Conservation (phyloP, 495 filamentous ascomycete genomes). For the Platismatia glauca region DNA sequence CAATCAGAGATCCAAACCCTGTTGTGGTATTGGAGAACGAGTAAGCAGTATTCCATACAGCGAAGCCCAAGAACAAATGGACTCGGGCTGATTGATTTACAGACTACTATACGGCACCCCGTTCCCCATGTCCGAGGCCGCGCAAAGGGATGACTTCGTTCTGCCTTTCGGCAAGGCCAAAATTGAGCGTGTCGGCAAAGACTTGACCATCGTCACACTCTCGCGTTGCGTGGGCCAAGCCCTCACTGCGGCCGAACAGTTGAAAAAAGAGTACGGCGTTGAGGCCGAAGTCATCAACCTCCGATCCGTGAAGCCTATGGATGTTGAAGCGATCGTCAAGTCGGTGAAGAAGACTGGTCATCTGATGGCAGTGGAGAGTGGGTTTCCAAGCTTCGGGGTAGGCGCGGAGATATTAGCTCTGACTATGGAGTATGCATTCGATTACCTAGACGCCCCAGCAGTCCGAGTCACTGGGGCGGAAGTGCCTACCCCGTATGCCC, state of each 20-base stretch:
- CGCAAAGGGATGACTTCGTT: conserved; percentile 92
- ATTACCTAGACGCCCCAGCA: conserved; percentile 89
- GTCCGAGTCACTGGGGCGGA: conserved; percentile 91
- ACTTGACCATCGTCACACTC: conserved; percentile 88
- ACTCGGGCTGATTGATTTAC: conserved; percentile 21
- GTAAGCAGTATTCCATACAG: conserved; percentile 35
- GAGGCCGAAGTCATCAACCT: conserved; percentile 97
- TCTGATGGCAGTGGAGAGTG: conserved; percentile 86
- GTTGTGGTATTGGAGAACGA: conserved; percentile 95
- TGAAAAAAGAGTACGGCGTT: conserved; percentile 93
- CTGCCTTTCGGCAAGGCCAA: conserved; percentile 97
- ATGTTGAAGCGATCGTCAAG: conserved; percentile 88
- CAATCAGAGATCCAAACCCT: conserved; percentile 96
- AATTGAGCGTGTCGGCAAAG: conserved; percentile 91
- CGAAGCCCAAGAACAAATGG: not conserved
- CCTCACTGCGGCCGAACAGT: conserved; percentile 71
- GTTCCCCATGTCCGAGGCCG: conserved; percentile 94
- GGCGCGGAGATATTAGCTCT: conserved; percentile 84
- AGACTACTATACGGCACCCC: conserved; percentile 83
- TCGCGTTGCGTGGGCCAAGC: conserved; percentile 94
- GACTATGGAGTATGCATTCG: conserved; percentile 95
- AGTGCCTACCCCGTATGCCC: conserved; percentile 88
- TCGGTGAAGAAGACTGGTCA: conserved; percentile 97
- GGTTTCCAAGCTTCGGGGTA: conserved; percentile 91
- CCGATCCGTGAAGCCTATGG: conserved; percentile 90